Percentiles rank a stretch among this genome's conserved stretches.
Evolutionary conservation across 2,329 filamentous ascomycete species (phyloP).

Genomic region (Pestalotiopsis fici): DNA sequence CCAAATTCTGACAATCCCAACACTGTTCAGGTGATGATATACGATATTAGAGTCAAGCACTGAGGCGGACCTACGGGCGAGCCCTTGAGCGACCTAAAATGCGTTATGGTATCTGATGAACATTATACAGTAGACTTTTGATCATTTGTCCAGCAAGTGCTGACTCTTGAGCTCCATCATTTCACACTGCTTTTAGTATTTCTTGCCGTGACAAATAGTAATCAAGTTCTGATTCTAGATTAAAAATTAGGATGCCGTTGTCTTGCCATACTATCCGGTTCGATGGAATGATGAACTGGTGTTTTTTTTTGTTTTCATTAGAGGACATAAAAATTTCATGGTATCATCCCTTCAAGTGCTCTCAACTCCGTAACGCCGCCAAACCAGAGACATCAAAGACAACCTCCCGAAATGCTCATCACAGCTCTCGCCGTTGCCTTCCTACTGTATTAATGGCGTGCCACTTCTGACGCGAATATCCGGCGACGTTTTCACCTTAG

Average conservation of each 20-base stretch:
- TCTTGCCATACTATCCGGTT: background rate
- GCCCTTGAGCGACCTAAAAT: constrained; percentile 46
- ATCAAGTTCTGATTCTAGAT: background rate
- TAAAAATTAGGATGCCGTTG: background rate
- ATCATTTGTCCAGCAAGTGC: background rate
- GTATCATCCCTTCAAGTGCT: background rate
- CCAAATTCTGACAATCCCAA: background rate
- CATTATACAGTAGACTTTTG: constrained; percentile 14
- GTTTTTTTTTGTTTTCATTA: background rate
- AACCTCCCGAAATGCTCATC: background rate
- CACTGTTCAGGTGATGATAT: constrained; percentile 81
- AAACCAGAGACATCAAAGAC: background rate
- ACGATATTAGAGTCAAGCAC: constrained; percentile 99
- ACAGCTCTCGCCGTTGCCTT: background rate
- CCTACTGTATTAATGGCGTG: background rate
- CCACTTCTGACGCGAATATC: no score
- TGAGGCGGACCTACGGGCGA: constrained; percentile 60
- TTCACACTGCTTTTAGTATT: background rate
- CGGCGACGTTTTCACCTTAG: no score
- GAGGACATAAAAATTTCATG: background rate
- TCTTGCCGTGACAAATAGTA: background rate
- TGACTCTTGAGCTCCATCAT: background rate
- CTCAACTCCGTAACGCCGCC: background rate
- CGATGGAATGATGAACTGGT: background rate
- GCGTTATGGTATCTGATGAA: constrained; percentile 53